A percentile compares a stretch with the other conserved stretches of the same genome.
Conservation (phyloP, 257 asterid genomes). For the Nicotiana benthamiana region DNA sequence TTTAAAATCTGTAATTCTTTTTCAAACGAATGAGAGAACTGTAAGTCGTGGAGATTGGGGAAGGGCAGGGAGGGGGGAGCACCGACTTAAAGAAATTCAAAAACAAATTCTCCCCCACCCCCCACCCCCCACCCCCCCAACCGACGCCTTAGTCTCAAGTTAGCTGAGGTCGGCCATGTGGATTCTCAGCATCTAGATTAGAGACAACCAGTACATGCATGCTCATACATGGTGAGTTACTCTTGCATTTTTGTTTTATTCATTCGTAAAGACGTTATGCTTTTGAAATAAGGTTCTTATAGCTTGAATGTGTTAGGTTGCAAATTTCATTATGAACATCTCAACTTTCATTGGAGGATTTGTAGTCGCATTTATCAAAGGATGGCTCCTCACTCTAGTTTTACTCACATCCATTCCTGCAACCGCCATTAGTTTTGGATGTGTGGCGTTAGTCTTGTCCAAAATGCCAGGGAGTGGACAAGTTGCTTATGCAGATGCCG, state of each 20-base stretch:
- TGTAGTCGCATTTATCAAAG: conserved; percentile 39
- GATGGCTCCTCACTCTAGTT: conserved; percentile 49
- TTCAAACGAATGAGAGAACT: no score
- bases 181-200: not conserved
- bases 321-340: conserved; percentile 34
- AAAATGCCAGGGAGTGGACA: conserved; percentile 50
- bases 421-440: conserved; percentile 17
- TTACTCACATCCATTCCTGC: conserved; percentile 37
- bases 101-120: no score
- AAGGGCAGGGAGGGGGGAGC: no score
- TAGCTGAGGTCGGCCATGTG: not conserved
- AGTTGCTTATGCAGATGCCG: conserved; percentile 68
- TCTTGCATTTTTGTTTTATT: not conserved
- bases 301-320: conserved; percentile 32
- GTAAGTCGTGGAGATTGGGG: no score
- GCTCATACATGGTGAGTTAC: not conserved
- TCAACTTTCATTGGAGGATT: conserved; percentile 58
- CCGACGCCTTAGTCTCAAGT: not conserved
- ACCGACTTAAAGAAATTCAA: no score
- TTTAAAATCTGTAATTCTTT: no score
- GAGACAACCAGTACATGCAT: not conserved
- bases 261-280: not conserved
- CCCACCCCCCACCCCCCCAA: no score
- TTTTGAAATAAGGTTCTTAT: not conserved
- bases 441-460: conserved; percentile 27